Evolutionary conservation across 495 filamentous ascomycete genomes (phyloP), one percentile per base, ranked within the genome.

Genomic region (Opeltia flavorubescens): DNA sequence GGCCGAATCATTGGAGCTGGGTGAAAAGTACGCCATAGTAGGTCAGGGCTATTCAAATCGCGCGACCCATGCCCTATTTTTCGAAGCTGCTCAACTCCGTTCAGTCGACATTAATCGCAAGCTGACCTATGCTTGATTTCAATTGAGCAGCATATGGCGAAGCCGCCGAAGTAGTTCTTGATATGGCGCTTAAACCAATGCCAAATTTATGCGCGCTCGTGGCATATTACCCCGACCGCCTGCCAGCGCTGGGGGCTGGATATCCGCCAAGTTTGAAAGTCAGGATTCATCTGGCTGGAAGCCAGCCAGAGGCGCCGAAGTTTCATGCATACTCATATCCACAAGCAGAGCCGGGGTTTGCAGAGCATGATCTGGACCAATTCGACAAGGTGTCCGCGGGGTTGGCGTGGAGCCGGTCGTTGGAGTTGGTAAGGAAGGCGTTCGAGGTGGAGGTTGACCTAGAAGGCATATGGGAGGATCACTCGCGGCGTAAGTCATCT

Each of bases 361-460:
- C 77, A 2, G 78, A 81, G 55, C 57, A 60, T 4, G 62, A 70
- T 13, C 52, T 69, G 46, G 64, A 68, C 3, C 62, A 65, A 26
- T 81, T 70, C 53, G 63, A 78, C 44, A 68, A 68, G n/a, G 47
- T 77, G 1, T 61, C 72, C 1, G 63, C 73, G 1, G 56, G 62
- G 18, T 50, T 81, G 5, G 74, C 79, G 0, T 81, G 70, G 63
- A 68, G 67, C n/a, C 65, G 79, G 8, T 68, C 70, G 1, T 50
- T 83, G 30, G 62, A 63, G 2, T 51, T 62, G 0, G 29, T 77
- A 46, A 62, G 72, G 9, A 72, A 68, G 49, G 81, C 69, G 0
- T 83, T 84, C 53, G 64, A 68, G 4, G 64, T 69, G 23, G 73
- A 83, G 31, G 63, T 67, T 0, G 76, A 81, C 49, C 47, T 82